Evolutionary conservation across 495 filamentous ascomycete species (phyloP), one percentile per base, ranked within the genome.

Genomic region (Xylaria palmicola): DNA sequence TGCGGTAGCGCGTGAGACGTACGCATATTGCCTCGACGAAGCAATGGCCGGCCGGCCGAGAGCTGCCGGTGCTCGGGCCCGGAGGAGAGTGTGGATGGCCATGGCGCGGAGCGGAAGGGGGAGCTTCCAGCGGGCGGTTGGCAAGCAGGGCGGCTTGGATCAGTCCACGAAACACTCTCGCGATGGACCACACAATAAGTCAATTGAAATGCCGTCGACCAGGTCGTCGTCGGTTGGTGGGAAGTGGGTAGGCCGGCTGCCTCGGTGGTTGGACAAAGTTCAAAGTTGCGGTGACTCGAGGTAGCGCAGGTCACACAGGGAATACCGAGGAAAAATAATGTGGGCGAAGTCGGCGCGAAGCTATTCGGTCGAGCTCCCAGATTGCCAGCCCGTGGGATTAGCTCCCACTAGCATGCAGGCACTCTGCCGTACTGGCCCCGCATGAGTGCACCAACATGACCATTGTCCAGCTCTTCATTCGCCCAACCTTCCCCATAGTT

Each of bases 21-120:
- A 79, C 76, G 65, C 50, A 62, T 74, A 68, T 53, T 69, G 72
- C 62, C 71, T 77, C 27, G 75, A 65, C 2, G 72, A 67, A 51
- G 62, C 45, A 27, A 74, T 56, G 29, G 67, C 59, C 30, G 74
- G 65, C 57, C 72, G 66, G 51, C 72, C 68, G 65, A 77, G 72
- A 75, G 77, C 74, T 62, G 59, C 62, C 27, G 77, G 68, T 59
- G 75, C 73, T 62, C 75, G 69, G 37, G 73, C 71, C 56, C 74
- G 71, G 59, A 77, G 67, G 24, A 78, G 67, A 34, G 69, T 66
- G 22, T 72, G 68, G 27, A 74, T 66, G 47, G 77, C 61, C 77
- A 79, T 79, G 57, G 45, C 52, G 6, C 5, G 32, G 40, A 49
- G 43, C 41, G 50, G 12, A 20, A 34, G 20, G 17, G 20, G 17